Conservation (phyloP, 768 basidiomycete species). For the Austroboletus festivus region DNA sequence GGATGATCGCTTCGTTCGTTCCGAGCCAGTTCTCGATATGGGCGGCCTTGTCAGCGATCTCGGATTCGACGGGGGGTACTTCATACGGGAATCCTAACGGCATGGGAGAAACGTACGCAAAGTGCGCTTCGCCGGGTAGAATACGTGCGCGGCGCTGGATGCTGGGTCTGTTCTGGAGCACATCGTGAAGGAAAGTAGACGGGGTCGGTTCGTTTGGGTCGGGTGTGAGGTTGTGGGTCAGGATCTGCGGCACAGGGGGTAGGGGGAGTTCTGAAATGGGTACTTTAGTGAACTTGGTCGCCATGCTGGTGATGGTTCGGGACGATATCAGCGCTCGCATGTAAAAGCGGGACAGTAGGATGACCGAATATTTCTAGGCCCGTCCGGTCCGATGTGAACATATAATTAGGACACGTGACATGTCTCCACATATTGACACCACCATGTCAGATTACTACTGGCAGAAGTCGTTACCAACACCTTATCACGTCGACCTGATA, state of each 20-base stretch:
- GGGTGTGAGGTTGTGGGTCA: slow-evolving; percentile 53
- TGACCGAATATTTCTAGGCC: too few relatives aligned
- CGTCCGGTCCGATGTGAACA: too few relatives aligned
- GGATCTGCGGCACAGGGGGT: slow-evolving; percentile 38
- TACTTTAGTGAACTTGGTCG: slow-evolving; percentile 20
- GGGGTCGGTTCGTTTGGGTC: slow-evolving; percentile 56
- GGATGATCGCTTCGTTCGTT: slow-evolving; percentile 55
- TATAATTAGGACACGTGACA: too few relatives aligned
- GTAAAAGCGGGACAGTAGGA: too few relatives aligned
- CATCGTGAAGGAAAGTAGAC: slow-evolving; percentile 46
- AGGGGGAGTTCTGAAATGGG: slow-evolving; percentile 48
- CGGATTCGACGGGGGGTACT: slow-evolving; percentile 52
- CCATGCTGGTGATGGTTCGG: slow-evolving; percentile 16
- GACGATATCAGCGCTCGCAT: slow-evolving; percentile 18
- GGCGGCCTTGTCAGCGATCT: slow-evolving; percentile 48
- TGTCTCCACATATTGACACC: too few relatives aligned
- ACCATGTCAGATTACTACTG: too few relatives aligned
- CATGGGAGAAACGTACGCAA: slow-evolving; percentile 78
- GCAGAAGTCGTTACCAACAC: too few relatives aligned
- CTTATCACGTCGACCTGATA: too few relatives aligned
- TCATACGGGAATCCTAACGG: slow-evolving; percentile 82
- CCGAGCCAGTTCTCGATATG: slow-evolving; percentile 79
- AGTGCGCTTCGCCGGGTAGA: slow-evolving; percentile 58
- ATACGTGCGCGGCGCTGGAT: slow-evolving; percentile 69
- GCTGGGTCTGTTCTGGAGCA: slow-evolving; percentile 53